phyloP scores from a whole-genome alignment of 805 yeast species.

The Ogataea nakhonphanomensis region DNA sequence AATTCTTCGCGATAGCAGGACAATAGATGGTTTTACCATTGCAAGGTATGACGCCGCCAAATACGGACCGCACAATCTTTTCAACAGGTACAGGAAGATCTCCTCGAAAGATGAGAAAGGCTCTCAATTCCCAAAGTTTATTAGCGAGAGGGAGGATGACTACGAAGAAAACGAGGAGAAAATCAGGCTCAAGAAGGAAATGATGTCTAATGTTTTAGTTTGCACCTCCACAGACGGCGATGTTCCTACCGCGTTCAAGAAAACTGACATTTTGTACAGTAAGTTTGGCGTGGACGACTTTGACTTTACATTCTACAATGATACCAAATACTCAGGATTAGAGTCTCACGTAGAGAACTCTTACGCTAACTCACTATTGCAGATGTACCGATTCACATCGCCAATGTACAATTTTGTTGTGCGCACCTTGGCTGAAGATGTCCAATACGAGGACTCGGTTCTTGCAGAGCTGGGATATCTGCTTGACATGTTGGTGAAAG shows the following conservation, averaged over 20 bases:
- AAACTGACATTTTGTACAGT: constrained; percentile 75
- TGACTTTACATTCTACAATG: constrained; percentile 82
- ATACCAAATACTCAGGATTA: constrained; percentile 73
- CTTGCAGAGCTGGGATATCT: constrained; percentile 83
- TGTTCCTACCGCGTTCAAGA: constrained; percentile 72
- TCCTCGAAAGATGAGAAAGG: constrained; percentile 29
- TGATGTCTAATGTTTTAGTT: constrained; percentile 28
- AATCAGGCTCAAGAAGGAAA: constrained; percentile 17
- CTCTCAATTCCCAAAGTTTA: constrained; percentile 45
- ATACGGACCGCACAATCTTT: constrained; percentile 54
- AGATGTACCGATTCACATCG: constrained; percentile 75
- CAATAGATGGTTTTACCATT: constrained; percentile 34
- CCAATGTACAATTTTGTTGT: constrained; percentile 64
- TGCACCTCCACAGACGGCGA: constrained; percentile 34
- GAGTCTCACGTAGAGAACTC: constrained; percentile 83
- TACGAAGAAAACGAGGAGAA: constrained; percentile 28
- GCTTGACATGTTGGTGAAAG: constrained; percentile 86
- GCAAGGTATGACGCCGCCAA: constrained; percentile 56
- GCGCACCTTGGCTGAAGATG: constrained; percentile 51
- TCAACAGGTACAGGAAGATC: constrained; percentile 40
- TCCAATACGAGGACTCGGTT: constrained; percentile 46
- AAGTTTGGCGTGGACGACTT: constrained; percentile 92
- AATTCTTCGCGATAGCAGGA: constrained; percentile 37
- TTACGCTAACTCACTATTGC: constrained; percentile 73
- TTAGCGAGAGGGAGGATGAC: constrained; percentile 51